A percentile compares a stretch with the other conserved stretches of the same genome.
These are phyloP conservation scores for Exophiala sp. DNA, from an alignment of 2,329 filamentous ascomycete genomes.

Conservation along the genomic window DNA sequence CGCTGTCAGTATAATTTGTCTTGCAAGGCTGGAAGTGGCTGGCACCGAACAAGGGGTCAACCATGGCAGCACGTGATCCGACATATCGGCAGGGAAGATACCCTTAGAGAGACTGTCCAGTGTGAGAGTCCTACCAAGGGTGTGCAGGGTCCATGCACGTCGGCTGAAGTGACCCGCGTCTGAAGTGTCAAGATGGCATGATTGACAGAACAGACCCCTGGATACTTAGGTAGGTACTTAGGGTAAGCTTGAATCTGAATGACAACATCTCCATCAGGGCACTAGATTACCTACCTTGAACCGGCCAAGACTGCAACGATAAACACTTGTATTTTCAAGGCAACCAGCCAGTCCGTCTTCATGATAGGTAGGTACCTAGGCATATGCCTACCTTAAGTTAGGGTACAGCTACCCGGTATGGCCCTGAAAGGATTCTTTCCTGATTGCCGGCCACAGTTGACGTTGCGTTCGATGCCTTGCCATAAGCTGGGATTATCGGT, in stretches of 20 bases:
- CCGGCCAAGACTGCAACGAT: too few relatives aligned
- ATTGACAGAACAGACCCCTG: too few relatives aligned
- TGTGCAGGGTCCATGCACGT: background rate
- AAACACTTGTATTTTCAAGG: too few relatives aligned
- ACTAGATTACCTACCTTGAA: too few relatives aligned
- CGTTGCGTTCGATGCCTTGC: background rate
- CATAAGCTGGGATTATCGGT: slow-evolving; percentile 9
- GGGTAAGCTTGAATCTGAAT: too few relatives aligned
- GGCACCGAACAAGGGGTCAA: too few relatives aligned
- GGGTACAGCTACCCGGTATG: background rate
- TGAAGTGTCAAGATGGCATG: background rate
- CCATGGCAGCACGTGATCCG: background rate
- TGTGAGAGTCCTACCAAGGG: background rate
- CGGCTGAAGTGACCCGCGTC: background rate
- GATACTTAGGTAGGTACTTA: too few relatives aligned
- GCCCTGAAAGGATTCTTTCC: background rate
- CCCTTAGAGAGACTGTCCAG: background rate
- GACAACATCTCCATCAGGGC: too few relatives aligned
- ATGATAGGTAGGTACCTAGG: too few relatives aligned
- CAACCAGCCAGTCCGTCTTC: too few relatives aligned
- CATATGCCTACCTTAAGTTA: background rate
- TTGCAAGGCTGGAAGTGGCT: too few relatives aligned
- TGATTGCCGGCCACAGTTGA: background rate
- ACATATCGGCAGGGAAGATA: background rate
- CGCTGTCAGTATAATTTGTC: too few relatives aligned